phyloP scores from a whole-genome alignment of 1,284 basidiomycete species.

The Trichosporon coremiiforme region DNA sequence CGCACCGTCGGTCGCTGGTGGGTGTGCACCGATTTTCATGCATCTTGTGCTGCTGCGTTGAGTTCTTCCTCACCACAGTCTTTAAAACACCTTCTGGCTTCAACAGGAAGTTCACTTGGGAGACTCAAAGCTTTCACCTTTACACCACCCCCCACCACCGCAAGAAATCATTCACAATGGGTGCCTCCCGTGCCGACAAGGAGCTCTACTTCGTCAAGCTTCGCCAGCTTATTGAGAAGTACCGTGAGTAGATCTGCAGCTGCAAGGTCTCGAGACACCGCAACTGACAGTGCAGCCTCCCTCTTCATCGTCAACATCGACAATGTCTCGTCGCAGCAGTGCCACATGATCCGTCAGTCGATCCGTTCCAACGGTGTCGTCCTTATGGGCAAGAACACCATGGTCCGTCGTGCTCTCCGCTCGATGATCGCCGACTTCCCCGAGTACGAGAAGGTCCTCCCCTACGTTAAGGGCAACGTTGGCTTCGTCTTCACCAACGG shows the following conservation, averaged over 20 bases:
- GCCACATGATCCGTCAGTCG: constrained; percentile 77
- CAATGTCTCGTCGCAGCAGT: constrained; percentile 99
- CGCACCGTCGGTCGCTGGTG: background rate
- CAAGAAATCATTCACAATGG: constrained; percentile 67
- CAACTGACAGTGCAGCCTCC: constrained; percentile 65
- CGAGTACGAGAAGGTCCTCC: constrained; percentile 93
- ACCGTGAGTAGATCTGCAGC: constrained; percentile 65
- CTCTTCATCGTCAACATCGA: constrained; percentile 99
- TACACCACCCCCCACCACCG: constrained; percentile 28
- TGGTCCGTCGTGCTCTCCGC: constrained; percentile 97
- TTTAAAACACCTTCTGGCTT: constrained; percentile 58
- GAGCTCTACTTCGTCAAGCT: constrained; percentile 92
- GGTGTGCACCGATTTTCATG: constrained; percentile 15
- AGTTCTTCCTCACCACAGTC: constrained; percentile 40
- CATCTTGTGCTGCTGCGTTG: constrained; percentile 14
- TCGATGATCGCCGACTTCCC: constrained; percentile 86
- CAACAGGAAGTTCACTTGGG: constrained; percentile 54
- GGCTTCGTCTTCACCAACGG: constrained; percentile 96
- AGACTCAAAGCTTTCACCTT: constrained; percentile 39
- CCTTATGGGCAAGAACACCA: constrained; percentile 99
- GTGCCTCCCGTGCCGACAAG: constrained; percentile 87
- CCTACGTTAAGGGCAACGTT: constrained; percentile 95
- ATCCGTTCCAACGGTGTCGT: constrained; percentile 96
- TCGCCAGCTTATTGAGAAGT: constrained; percentile 87
- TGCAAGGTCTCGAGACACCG: background rate